Base-by-base conservation (phyloP, 1,284 basidiomycete genomes). In the Cystobasidium sp. region DNA sequence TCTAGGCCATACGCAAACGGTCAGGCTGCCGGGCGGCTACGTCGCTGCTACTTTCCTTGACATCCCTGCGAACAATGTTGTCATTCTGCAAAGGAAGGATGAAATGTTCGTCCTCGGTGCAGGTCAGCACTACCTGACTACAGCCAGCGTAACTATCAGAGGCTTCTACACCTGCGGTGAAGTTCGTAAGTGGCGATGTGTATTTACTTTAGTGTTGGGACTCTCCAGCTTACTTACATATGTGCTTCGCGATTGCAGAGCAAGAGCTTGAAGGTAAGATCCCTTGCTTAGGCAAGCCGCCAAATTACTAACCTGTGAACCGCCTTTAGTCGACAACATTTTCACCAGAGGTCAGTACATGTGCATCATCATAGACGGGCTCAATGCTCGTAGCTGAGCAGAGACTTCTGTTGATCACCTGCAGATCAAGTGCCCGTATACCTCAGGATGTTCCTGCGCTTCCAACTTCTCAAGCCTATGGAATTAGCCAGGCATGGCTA, bases 61-160 rank as follows among this genome's bases (percentile, higher is more conserved):
- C 77, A 91, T 91, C 61, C 91, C 90, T 6, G 91, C 91, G 24
- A 91, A 88, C 79, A 92, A 92, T 80, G 92, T 91, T 78, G 91
- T 90, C 22, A 90, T 92, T 74, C 84, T 92, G 58, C 90, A 92
- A 81, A 86, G 87, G 24, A 90, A 89, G n/a, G 89, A 92, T 77
- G 89, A 91, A 64, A 85, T 92, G 44, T 88, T 90, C 78, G 85
- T 91, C 6, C 85, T 92, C 18, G 85, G 88, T 61, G 90, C 91
- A 49, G 90, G 90, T 6, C 90, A 92, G 79, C 90, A 90, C 73
- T 91, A 88, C 75, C 89, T 92, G 79, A 91, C 90, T 6, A 90
- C 72, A 5, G 46, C 72, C 31, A 68, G 65, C 47, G 72, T 74
- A 0, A 74, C 72, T 22, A 74, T 74, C 22, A 53, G 72, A 24